Evolutionary conservation across 78 protist species (phyloP), one percentile per base, ranked within the genome.

Genomic region (Dictyostelium intermedium): DNA sequence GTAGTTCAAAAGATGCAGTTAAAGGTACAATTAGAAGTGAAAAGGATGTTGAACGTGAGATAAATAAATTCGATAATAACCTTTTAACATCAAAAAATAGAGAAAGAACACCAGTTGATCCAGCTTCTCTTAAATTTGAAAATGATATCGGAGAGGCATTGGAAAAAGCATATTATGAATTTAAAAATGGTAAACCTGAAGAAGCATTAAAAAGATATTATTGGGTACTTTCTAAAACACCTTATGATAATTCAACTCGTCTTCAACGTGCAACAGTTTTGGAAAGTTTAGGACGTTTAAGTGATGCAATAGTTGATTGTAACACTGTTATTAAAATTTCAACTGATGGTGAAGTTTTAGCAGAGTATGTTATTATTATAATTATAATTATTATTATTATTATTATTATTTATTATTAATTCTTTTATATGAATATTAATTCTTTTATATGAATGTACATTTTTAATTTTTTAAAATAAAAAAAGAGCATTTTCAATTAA

Each of bases 281-380:
- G 16, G 76, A 74, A 45, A 25, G 11, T 11, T 5, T 89, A 2
- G 37, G 70, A 41, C 32, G 37, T 18, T 78, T 37, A 9, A 74
- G 45, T 6, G 87, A 89, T 2, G 85, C 87, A 32, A 80, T 89
- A 7, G 5, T 32, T 47, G 94, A 89, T 32, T 81, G 87, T 69
- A 61, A 89, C 3, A 20, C 10, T 0, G 66, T 89, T 4, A 27
- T 89, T 8, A 80, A 61, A 23, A 89, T 41, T 50, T 69, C 87
- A 34, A 63, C 70, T 34, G 66, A 66, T 9, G 76, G 72, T 43
- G 87, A 89, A 61, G 1, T 20, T 34, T 5, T 89, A 14, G 72
- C 94, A 80, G 94, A 89, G 84, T 85, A 73, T 53, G 91, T 85
- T 45, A 8, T 45, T 5, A 53, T 25, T 25, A n/a, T 60, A 61